Base-by-base conservation (phyloP, 495 filamentous ascomycete species). In the Penicillium atrosanguineum region DNA sequence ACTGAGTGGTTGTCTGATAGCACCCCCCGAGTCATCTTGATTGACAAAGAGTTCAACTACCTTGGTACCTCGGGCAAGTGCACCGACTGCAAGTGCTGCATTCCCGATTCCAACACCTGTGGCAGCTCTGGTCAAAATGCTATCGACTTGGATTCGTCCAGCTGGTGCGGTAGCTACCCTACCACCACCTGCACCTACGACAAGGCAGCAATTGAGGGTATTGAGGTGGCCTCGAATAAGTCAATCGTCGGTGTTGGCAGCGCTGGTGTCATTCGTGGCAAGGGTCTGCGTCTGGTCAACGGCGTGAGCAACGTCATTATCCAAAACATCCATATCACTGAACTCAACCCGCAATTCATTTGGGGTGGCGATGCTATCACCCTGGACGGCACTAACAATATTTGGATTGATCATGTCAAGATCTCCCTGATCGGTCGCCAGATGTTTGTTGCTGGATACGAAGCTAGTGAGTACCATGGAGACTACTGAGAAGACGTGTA, bases 11-110 rank as follows among this genome's bases (percentile, higher is more conserved):
- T 72, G 25, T 63, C 67, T 7, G 75, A 79, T 48, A 65, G 61
- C 57, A 62, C 64, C 14, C 57, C 79, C 15, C 74, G 77, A 37
- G 73, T 76, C 6, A 79, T 82, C 43, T 64, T 82, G 28, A 65
- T 80, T 40, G 63, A 72, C 44, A 76, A 73, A 51, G 69, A 65
- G 44, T 80, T 75, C 60, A 72, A 79, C 57, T 79, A 73, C 46
- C 62, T 71, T 18, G 70, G 68, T 6, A 76, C 53, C 44, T 63
- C 76, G 52, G 74, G 71, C 43, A 70, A 64, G 9, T 68, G 66
- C 39, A 69, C 65, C 39, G 67, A 69, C 41, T 76, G 63, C 59
- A 51, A 65, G 43, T 69, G 68, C 55, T 70, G 65, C 49, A 57
- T 57, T 23, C 68, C 63, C 11, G 49, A 49, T 0, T 63, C 61